Base-by-base conservation (phyloP, 148 eudicot species). In the Fagopyrum tataricum region DNA sequence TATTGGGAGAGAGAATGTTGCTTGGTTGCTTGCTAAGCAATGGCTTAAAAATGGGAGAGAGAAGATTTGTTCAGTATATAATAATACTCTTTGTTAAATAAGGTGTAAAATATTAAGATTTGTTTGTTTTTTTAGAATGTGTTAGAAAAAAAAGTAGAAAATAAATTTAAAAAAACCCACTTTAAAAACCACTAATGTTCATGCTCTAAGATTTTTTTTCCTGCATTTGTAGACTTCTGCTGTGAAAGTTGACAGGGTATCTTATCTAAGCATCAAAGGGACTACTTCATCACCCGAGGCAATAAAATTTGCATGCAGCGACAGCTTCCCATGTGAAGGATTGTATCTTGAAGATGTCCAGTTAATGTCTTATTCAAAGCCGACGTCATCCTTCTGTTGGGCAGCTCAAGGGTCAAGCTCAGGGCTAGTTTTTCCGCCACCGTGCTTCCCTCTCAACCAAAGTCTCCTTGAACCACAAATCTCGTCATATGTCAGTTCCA, bases 251-350 rank as follows among this genome's bases (percentile, higher is more conserved):
- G 78, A 78, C 74, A 73, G 83, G 70, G 72, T 95, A 78, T 87
- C 94, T 23, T 95, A 83, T 66, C 48, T 82, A 18, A 74, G 74
- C 76, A 86, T 95, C 81, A 91, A 78, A 78, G 99, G 99, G 72
- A 91, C 97, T 14, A 90, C 97, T 47, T 86, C 91, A 8, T 82
- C 93, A 59, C 88, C 84, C 55, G 87, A 86, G 77, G 97, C 99
- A 23, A 84, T 95, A 67, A 79, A 41, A 76, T 87, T 91, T 39
- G 83, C 89, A 43, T 95, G 99, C 82, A 95, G 99, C 24, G 97
- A 95, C n/a, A 78, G 61, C 73, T 75, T 58, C 41, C 97, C 99
- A 6, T 95, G 99, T 75, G 76, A 80, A 67, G 80, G 74, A 15
- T 74, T 95, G 70, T 85, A 90, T 78, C 61, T 95, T 70, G 92